Evolutionary conservation across 2,329 filamentous ascomycete species (phyloP).

Genomic region (Blastomyces percursus): DNA sequence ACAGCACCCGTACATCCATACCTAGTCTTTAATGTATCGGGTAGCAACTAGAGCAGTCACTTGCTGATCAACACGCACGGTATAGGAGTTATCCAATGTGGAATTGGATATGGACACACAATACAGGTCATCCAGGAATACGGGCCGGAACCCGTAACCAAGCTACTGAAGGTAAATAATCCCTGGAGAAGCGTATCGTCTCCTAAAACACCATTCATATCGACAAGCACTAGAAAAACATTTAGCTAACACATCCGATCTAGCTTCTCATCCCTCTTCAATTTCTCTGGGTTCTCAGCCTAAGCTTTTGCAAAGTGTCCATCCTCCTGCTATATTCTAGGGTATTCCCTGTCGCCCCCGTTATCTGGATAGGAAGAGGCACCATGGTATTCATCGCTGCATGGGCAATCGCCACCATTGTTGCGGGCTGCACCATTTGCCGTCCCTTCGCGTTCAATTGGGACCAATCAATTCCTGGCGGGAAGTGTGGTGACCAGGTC

Average conservation of each 20-base stretch:
- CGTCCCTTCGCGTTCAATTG: slow-evolving; percentile 20
- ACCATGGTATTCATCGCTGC: slow-evolving; percentile 14
- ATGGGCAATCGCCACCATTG: slow-evolving; percentile 23
- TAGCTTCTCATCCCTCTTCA: slow-evolving; percentile 18
- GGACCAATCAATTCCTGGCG: slow-evolving; percentile 18
- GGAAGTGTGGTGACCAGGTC: slow-evolving; percentile 17
- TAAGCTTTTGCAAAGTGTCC: slow-evolving; percentile 19
- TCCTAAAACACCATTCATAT: background rate
- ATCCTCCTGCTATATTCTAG: slow-evolving; percentile 17
- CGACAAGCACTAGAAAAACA: background rate
- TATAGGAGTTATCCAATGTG: slow-evolving; percentile 14
- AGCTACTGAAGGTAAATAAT: slow-evolving; percentile 9
- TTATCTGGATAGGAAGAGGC: slow-evolving; percentile 12
- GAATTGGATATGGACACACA: slow-evolving; percentile 18
- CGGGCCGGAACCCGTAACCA: slow-evolving; percentile 16
- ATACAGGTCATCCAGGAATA: slow-evolving; percentile 11
- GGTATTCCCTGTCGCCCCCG: slow-evolving; percentile 14
- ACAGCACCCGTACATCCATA: background rate
- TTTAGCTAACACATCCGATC: background rate
- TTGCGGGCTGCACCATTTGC: slow-evolving; percentile 13
- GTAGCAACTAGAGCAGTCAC: background rate
- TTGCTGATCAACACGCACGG: background rate
- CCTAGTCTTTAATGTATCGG: background rate
- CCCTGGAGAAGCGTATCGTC: background rate
- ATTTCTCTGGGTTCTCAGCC: slow-evolving; percentile 19